Percentiles rank a stretch among this genome's conserved stretches.
Evolutionary conservation across 2,329 filamentous ascomycete genomes (phyloP).

Genomic region (Fonsecaea erecta): DNA sequence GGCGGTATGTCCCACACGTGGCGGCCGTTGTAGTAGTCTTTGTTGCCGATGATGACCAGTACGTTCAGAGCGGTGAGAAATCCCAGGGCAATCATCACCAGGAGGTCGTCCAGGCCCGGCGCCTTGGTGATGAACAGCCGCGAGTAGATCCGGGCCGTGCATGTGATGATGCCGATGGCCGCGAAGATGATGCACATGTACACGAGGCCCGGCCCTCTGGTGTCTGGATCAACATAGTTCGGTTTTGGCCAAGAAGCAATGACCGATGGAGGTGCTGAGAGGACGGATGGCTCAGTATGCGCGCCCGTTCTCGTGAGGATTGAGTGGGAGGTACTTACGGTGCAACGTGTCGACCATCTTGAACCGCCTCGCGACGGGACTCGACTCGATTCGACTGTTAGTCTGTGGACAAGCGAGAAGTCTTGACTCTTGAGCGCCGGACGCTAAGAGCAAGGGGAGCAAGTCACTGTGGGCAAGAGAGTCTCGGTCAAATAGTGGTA

Average conservation of each 20-base stretch:
- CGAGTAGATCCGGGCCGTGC: slow-evolving; percentile 39
- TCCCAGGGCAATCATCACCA: slow-evolving; percentile 29
- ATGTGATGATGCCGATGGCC: slow-evolving; percentile 35
- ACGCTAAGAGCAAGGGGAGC: not conserved
- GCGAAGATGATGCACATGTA: slow-evolving; percentile 39
- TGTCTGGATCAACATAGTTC: slow-evolving; percentile 42
- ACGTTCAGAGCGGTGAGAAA: slow-evolving; percentile 26
- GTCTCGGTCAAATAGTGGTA: not conserved
- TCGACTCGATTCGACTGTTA: not conserved
- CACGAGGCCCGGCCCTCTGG: slow-evolving; percentile 37
- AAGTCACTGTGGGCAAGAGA: not conserved
- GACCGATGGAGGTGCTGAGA: slow-evolving; percentile 24
- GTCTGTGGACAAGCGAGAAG: not conserved
- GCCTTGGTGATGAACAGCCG: slow-evolving; percentile 39
- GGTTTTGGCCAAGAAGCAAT: slow-evolving; percentile 40
- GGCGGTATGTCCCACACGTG: slow-evolving; percentile 37
- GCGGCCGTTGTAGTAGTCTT: slow-evolving; percentile 29
- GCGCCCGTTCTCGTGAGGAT: not conserved
- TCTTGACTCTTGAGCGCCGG: not conserved
- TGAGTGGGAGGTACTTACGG: slow-evolving; percentile 22
- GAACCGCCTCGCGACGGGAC: not conserved
- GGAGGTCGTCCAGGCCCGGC: slow-evolving; percentile 33
- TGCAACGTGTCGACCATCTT: slow-evolving; percentile 35
- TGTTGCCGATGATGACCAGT: slow-evolving; percentile 36
- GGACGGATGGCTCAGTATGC: not conserved